Evolutionary conservation across 768 basidiomycete genomes (phyloP).

Genomic region (Lactarius quietus): DNA sequence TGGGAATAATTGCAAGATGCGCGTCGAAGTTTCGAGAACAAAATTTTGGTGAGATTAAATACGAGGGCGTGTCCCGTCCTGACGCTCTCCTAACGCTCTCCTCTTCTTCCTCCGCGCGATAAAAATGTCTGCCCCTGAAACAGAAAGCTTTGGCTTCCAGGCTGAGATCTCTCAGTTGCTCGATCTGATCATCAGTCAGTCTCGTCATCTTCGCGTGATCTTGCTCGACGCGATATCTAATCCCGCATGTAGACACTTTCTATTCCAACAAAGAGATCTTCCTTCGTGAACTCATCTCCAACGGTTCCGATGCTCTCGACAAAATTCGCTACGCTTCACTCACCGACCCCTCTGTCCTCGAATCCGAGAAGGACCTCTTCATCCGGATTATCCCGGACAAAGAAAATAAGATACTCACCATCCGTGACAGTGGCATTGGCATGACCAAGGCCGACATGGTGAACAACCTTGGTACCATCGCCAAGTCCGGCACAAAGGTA

Average conservation of each 20-base stretch:
- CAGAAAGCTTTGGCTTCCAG: conserved; percentile 94
- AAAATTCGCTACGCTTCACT: conserved; percentile 97
- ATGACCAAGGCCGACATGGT: conserved; percentile 99
- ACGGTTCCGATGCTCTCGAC: conserved; percentile 97
- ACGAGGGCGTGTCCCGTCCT: conserved; percentile 26
- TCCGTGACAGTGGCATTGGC: conserved; percentile 96
- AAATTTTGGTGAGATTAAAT: conserved; percentile 35
- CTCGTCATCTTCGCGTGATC: conserved; percentile 5
- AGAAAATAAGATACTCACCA: conserved; percentile 85
- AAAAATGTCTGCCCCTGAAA: conserved; percentile 50
- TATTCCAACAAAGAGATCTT: conserved; percentile 99
- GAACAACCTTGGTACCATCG: conserved; percentile 97
- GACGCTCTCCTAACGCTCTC: conserved; percentile 11
- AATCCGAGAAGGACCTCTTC: conserved; percentile 86
- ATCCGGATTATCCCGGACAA: conserved; percentile 95
- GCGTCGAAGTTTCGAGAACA: conserved; percentile 47
- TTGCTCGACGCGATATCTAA: conserved; percentile 8
- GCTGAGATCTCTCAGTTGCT: conserved; percentile 99
- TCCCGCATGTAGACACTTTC: conserved; percentile 75
- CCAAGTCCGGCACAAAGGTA: conserved; percentile 92
- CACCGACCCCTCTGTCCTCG: conserved; percentile 88
- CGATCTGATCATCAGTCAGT: conserved; percentile 96
- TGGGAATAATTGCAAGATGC: conserved; percentile 27
- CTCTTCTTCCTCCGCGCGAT: conserved; percentile 22
- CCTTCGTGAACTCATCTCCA: conserved; percentile 97